Conservation (phyloP, 2,329 filamentous ascomycete species). For the Colletotrichum noveboracense region DNA sequence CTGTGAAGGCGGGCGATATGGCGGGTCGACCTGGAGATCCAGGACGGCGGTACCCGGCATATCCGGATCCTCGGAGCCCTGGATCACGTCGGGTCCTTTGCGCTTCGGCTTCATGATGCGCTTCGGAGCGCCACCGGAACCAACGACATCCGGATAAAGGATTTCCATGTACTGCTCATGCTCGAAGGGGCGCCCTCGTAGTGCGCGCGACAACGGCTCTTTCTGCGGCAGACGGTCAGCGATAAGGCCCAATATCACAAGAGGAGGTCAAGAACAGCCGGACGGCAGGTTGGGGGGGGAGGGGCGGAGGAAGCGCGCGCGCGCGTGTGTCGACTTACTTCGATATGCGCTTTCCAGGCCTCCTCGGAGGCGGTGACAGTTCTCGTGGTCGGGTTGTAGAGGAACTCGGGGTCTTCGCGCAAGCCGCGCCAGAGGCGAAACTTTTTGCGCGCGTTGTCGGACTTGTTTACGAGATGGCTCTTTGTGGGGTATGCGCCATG, state of each 20-base stretch:
- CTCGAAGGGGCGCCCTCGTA: conserved; percentile 63
- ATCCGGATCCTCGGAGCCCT: conserved; percentile 48
- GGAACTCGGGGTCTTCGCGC: conserved; percentile 61
- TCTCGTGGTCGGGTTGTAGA: conserved; percentile 54
- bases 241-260: neutral
- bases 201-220: conserved; percentile 62
- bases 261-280: neutral
- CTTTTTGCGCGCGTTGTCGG: conserved; percentile 66
- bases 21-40: conserved; percentile 44
- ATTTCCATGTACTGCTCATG: conserved; percentile 67
- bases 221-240: conserved; percentile 42
- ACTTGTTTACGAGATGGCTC: conserved; percentile 68
- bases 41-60: conserved; percentile 54
- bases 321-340: conserved; percentile 44
- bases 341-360: conserved; percentile 61
- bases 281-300: neutral
- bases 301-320: neutral
- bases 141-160: conserved; percentile 64
- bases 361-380: conserved; percentile 63
- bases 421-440: conserved; percentile 66
- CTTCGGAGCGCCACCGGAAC: conserved; percentile 64
- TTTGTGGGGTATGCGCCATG: conserved; percentile 65
- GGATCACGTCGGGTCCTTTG: conserved; percentile 51
- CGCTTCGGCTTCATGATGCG: conserved; percentile 61
- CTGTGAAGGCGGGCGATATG: conserved; percentile 27